phyloP scores from a whole-genome alignment of 345 rosid genomes.

The Mercurialis annua region DNA sequence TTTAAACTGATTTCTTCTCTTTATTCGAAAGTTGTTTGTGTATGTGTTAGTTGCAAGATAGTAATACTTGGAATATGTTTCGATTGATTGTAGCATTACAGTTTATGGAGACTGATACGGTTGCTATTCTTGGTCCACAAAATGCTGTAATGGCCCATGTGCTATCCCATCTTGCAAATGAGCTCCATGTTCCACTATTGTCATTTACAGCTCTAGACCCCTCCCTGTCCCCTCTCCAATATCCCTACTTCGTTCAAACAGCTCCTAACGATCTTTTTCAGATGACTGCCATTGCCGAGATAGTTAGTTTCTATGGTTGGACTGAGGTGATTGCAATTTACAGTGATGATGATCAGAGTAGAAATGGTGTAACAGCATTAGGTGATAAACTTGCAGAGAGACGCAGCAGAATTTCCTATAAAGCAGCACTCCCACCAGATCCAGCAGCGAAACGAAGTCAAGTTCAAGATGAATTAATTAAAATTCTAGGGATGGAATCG shows the following conservation, averaged over 20 bases:
- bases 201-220: slow-evolving; percentile 90
- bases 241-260: slow-evolving; percentile 87
- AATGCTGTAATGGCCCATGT: slow-evolving; percentile 71
- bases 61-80: neutral
- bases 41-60: neutral
- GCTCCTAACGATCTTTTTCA: slow-evolving; percentile 79
- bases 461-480: slow-evolving; percentile 41
- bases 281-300: slow-evolving; percentile 84
- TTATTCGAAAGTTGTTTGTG: neutral
- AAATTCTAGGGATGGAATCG: slow-evolving; percentile 67
- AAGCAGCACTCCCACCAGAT: slow-evolving; percentile 67
- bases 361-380: slow-evolving; percentile 64
- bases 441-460: slow-evolving; percentile 40
- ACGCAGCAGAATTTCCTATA: slow-evolving; percentile 67
- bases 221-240: slow-evolving; percentile 71
- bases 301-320: slow-evolving; percentile 66
- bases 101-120: slow-evolving; percentile 85
- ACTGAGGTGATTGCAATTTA: slow-evolving; percentile 58
- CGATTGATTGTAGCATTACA: slow-evolving; percentile 43
- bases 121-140: slow-evolving; percentile 92
- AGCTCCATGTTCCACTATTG: slow-evolving; percentile 73
- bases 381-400: slow-evolving; percentile 66
- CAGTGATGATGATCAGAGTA: slow-evolving; percentile 72
- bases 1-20: neutral
- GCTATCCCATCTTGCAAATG: slow-evolving; percentile 73